Conservation (phyloP, 2,329 filamentous ascomycete genomes). For the Penicillium sp. region DNA sequence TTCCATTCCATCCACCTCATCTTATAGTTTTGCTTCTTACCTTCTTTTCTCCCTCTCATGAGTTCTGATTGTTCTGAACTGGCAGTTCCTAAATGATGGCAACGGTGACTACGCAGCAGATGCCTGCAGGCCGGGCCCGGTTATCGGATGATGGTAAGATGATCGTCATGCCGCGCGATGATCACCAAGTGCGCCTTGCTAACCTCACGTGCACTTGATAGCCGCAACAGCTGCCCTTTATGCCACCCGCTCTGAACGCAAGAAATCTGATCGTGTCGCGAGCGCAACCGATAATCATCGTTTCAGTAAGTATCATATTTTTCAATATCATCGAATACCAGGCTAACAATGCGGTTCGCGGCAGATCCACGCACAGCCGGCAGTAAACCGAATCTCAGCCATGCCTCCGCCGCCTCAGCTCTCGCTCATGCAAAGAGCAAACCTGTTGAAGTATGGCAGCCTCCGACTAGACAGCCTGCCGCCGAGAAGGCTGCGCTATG, state of each 20-base stretch:
- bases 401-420: slow-evolving; percentile 68
- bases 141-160: slow-evolving; percentile 37
- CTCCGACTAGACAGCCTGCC: slow-evolving; percentile 58
- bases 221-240: slow-evolving; percentile 64
- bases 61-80: slow-evolving; percentile 6
- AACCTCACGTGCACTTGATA: slow-evolving; percentile 22
- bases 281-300: slow-evolving; percentile 15
- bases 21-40: slow-evolving; percentile 14
- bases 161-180: slow-evolving; percentile 10
- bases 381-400: slow-evolving; percentile 60
- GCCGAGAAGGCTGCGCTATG: slow-evolving; percentile 60
- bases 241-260: slow-evolving; percentile 48
- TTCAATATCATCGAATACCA: background rate
- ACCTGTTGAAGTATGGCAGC: slow-evolving; percentile 63
- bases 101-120: slow-evolving; percentile 37
- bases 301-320: slow-evolving; percentile 23
- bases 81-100: slow-evolving; percentile 4
- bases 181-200: slow-evolving; percentile 4
- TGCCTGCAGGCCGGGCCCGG: slow-evolving; percentile 28
- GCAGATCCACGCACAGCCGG: slow-evolving; percentile 31
- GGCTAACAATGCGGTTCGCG: slow-evolving; percentile 6
- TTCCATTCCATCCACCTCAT: slow-evolving; percentile 20
- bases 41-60: slow-evolving; percentile 1
- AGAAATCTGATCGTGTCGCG: slow-evolving; percentile 27
- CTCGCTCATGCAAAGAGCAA: slow-evolving; percentile 70